Conservation (phyloP, 1,139 yeast genomes). For the Yamadazyma songkhlaensis region DNA sequence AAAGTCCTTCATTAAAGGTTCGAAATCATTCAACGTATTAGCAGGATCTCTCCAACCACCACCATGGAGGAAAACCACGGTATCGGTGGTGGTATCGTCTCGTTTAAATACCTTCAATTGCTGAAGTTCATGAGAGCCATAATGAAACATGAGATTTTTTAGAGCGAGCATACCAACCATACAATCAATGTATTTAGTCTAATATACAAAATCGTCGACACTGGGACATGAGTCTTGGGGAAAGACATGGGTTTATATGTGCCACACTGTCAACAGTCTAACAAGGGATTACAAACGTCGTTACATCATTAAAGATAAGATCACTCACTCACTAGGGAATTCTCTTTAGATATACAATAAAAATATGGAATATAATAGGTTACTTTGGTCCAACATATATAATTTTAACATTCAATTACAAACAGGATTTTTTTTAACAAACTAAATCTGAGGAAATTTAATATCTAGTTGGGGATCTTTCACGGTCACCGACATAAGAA, state of each 20-base stretch:
- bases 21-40: slow-evolving; percentile 59
- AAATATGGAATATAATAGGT: slow-evolving; percentile 6
- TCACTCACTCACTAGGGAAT: no score
- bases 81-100: slow-evolving; percentile 12
- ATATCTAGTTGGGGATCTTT: slow-evolving; percentile 49
- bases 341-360: slow-evolving; percentile 8
- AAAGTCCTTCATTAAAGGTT: slow-evolving; percentile 21
- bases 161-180: not conserved
- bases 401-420: slow-evolving; percentile 8
- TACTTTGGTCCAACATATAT: slow-evolving; percentile 5
- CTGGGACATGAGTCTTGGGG: no score
- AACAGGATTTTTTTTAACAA: no score
- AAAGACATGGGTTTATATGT: no score
- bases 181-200: not conserved
- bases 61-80: slow-evolving; percentile 67
- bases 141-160: slow-evolving; percentile 11
- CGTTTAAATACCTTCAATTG: slow-evolving; percentile 20
- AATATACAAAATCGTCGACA: no score
- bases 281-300: no score
- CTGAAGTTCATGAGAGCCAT: slow-evolving; percentile 26
- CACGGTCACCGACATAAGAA: slow-evolving; percentile 34
- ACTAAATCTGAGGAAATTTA: slow-evolving; percentile 15
- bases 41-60: slow-evolving; percentile 85
- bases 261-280: no score
- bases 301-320: no score